Percentiles rank a stretch among this genome's conserved stretches.
These are phyloP conservation scores for Monosporascus sp. DNA, from an alignment of 2,329 filamentous ascomycete genomes.

Conservation along the genomic window DNA sequence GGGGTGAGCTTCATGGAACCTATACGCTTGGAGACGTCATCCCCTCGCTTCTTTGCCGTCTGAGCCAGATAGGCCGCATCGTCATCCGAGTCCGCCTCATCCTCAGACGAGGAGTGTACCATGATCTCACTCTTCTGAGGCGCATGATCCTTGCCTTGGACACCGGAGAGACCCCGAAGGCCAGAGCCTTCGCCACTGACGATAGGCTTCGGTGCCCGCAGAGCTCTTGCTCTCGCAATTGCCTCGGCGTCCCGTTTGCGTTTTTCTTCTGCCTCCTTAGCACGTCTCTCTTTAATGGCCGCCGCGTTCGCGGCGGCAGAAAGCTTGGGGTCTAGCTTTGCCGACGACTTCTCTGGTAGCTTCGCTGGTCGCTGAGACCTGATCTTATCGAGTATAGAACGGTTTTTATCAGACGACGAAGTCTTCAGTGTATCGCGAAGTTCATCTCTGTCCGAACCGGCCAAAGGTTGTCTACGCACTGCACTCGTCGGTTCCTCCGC, in stretches of 20 bases:
- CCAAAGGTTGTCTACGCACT: constrained; percentile 12
- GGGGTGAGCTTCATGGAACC: constrained; percentile 49
- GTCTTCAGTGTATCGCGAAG: constrained; percentile 39
- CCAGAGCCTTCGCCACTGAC: constrained; percentile 76
- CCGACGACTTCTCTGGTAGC: neutral
- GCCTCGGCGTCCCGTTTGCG: constrained; percentile 66
- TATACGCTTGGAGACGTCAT: constrained; percentile 41
- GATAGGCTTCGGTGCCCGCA: constrained; percentile 44
- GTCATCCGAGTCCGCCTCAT: constrained; percentile 63
- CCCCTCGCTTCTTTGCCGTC: constrained; percentile 41
- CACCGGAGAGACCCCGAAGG: constrained; percentile 60
- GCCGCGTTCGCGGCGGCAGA: constrained; percentile 33
- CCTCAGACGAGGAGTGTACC: constrained; percentile 77
- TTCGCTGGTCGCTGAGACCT: constrained; percentile 28
- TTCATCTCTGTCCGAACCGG: constrained; percentile 40
- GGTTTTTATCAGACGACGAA: constrained; percentile 38
- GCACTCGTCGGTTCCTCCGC: constrained; percentile 27
- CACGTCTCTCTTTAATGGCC: constrained; percentile 67
- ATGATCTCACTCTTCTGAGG: constrained; percentile 79
- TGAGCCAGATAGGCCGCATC: constrained; percentile 44
- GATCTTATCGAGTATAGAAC: constrained; percentile 40
- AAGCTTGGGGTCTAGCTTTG: constrained; percentile 27
- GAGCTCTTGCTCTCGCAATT: constrained; percentile 63
- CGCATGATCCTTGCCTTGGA: constrained; percentile 73
- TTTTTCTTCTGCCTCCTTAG: constrained; percentile 69